phyloP scores from a whole-genome alignment of 192 early-diverging fungal species.

The Umbelopsis vinacea region DNA sequence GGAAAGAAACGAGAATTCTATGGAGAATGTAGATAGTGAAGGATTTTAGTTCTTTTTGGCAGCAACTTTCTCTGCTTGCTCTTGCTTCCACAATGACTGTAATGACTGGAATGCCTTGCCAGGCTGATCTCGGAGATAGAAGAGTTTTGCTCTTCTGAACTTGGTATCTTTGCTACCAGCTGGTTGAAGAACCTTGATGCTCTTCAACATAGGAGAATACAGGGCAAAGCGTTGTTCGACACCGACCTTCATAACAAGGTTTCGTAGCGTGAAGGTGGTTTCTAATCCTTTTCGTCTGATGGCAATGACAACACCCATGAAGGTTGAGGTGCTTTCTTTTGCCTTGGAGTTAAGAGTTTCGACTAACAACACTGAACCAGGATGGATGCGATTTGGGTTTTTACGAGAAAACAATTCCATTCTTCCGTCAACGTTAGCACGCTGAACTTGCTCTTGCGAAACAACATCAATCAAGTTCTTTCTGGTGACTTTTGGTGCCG shows the following conservation, averaged over 20 bases:
- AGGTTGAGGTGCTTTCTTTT: constrained; percentile 55
- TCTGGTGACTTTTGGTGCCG: constrained; percentile 11
- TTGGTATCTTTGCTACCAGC: constrained; percentile 56
- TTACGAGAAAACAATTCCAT: constrained; percentile 65
- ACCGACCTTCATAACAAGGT: constrained; percentile 75
- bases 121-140: constrained; percentile 77
- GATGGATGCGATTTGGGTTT: constrained; percentile 56
- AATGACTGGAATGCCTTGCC: constrained; percentile 67
- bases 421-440: constrained; percentile 61
- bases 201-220: constrained; percentile 79
- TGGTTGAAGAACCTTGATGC: constrained; percentile 64
- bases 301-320: constrained; percentile 75
- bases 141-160: constrained; percentile 75
- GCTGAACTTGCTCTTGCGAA: constrained; percentile 61
- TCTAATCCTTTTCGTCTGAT: constrained; percentile 75
- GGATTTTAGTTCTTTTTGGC: constrained; percentile 8
- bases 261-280: constrained; percentile 78
- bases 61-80: constrained; percentile 35
- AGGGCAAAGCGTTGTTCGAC: constrained; percentile 76
- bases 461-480: constrained; percentile 73
- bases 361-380: constrained; percentile 70
- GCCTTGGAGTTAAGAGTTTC: constrained; percentile 65
- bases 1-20: background rate
- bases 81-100: constrained; percentile 41
- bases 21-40: background rate